phyloP scores from a whole-genome alignment of 768 basidiomycete genomes.

The Collybia nuda region DNA sequence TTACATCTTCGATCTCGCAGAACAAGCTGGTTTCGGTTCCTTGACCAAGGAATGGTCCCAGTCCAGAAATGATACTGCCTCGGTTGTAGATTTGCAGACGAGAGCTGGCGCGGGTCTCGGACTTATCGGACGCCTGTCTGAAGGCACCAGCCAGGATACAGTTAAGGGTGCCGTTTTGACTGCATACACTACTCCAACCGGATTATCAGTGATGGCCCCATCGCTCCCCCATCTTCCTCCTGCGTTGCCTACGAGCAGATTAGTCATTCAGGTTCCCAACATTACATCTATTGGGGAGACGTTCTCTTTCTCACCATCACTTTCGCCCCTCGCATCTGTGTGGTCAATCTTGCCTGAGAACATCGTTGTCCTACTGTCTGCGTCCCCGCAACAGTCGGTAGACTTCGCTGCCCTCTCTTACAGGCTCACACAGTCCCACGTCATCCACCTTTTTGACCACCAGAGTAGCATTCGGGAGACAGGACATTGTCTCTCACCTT shows the following conservation, averaged over 20 bases:
- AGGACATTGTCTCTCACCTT: conserved; percentile 49
- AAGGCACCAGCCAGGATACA: conserved; percentile 73
- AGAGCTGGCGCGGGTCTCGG: conserved; percentile 81
- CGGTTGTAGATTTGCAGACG: conserved; percentile 74
- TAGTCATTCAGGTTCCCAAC: conserved; percentile 83
- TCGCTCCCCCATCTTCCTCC: conserved; percentile 73
- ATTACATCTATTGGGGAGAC: conserved; percentile 64
- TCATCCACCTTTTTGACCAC: conserved; percentile 91
- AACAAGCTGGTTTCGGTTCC: conserved; percentile 79
- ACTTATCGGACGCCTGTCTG: conserved; percentile 76
- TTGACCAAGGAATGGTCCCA: conserved; percentile 67
- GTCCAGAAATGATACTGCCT: conserved; percentile 38
- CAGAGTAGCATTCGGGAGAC: conserved; percentile 76
- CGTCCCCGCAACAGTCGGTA: conserved; percentile 79
- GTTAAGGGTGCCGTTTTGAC: conserved; percentile 62
- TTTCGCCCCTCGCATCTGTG: conserved; percentile 63
- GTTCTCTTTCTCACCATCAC: conserved; percentile 74
- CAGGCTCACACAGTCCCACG: conserved; percentile 61
- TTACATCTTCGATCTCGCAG: conserved; percentile 82
- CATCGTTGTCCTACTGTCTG: conserved; percentile 76
- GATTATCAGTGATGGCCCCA: conserved; percentile 80
- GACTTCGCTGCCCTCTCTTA: conserved; percentile 81
- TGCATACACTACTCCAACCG: conserved; percentile 81
- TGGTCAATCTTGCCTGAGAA: conserved; percentile 62
- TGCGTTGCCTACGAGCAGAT: conserved; percentile 58